Conservation (phyloP, 2,329 filamentous ascomycete genomes). For the Cucurbitaria berberidis region DNA sequence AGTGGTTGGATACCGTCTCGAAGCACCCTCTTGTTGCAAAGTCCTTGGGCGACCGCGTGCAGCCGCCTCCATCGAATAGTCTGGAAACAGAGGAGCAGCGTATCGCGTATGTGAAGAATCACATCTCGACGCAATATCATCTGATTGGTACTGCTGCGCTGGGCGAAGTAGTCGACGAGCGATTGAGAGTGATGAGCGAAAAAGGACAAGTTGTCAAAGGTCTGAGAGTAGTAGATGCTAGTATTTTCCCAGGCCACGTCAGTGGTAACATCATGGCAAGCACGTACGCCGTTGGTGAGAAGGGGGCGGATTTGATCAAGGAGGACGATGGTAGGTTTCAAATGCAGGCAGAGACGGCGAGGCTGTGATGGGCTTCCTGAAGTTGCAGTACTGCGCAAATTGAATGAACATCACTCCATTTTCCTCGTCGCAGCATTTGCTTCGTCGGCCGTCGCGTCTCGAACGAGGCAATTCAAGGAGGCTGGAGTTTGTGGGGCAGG, state of each 20-base stretch:
- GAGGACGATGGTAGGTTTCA: background rate
- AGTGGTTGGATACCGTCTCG: background rate
- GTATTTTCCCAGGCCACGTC: background rate
- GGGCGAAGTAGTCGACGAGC: background rate
- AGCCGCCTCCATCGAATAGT: background rate
- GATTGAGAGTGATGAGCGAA: background rate
- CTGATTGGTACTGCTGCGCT: background rate
- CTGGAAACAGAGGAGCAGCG: background rate
- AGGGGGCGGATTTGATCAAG: background rate
- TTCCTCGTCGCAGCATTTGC: background rate
- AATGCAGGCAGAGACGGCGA: background rate
- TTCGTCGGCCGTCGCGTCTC: background rate
- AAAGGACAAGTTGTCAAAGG: background rate
- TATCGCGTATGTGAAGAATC: background rate
- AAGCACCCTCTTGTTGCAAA: background rate
- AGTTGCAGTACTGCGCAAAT: background rate
- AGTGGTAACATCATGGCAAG: background rate
- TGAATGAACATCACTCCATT: background rate
- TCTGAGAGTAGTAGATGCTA: constrained; percentile 1
- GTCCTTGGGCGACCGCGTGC: background rate
- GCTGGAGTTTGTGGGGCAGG: background rate
- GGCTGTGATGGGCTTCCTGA: background rate
- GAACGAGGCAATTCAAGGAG: background rate
- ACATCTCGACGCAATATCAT: background rate
- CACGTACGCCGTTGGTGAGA: background rate